Evolutionary conservation across 495 filamentous ascomycete genomes (phyloP).

Genomic region (Chaetomium cochliodes): DNA sequence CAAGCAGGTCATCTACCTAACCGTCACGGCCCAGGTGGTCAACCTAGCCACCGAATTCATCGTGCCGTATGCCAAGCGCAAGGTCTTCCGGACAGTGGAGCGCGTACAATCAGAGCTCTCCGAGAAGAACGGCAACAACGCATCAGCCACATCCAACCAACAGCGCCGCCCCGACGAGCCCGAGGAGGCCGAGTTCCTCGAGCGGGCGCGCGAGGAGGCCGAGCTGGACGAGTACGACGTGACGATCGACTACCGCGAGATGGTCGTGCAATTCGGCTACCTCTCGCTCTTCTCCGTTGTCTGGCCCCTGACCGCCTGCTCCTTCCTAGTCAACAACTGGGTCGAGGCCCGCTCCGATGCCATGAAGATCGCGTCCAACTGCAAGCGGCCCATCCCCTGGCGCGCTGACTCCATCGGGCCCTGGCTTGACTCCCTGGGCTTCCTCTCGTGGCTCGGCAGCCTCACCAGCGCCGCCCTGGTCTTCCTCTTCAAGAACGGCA

Average conservation of each 20-base stretch:
- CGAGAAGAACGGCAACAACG: constrained; percentile 36
- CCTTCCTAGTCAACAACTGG: constrained; percentile 96
- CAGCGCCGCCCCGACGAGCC: constrained; percentile 55
- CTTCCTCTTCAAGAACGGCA: constrained; percentile 77
- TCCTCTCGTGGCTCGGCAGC: constrained; percentile 88
- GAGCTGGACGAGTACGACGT: constrained; percentile 85
- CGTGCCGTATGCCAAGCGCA: constrained; percentile 80
- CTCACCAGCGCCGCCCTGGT: constrained; percentile 80
- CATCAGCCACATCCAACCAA: constrained; percentile 28
- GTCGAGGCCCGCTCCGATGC: constrained; percentile 90
- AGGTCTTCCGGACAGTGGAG: constrained; percentile 69
- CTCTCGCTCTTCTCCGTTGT: constrained; percentile 89
- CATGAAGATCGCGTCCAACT: constrained; percentile 88
- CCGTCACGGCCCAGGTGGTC: constrained; percentile 91
- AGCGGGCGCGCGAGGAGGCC: constrained; percentile 81
- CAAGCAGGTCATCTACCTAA: constrained; percentile 96
- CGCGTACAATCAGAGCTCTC: constrained; percentile 61
- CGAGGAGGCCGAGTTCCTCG: constrained; percentile 75
- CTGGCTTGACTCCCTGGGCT: constrained; percentile 83
- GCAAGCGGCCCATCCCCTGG: constrained; percentile 81
- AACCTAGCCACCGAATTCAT: constrained; percentile 83
- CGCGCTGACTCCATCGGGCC: constrained; percentile 92
- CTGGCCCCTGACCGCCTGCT: constrained; percentile 86
- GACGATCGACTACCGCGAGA: constrained; percentile 83
- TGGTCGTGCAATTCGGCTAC: constrained; percentile 92